A percentile compares a stretch with the other conserved stretches of the same genome.
These are phyloP conservation scores for Phoma herbarum DNA, from an alignment of 2,329 filamentous ascomycete species.

Conservation along the genomic window DNA sequence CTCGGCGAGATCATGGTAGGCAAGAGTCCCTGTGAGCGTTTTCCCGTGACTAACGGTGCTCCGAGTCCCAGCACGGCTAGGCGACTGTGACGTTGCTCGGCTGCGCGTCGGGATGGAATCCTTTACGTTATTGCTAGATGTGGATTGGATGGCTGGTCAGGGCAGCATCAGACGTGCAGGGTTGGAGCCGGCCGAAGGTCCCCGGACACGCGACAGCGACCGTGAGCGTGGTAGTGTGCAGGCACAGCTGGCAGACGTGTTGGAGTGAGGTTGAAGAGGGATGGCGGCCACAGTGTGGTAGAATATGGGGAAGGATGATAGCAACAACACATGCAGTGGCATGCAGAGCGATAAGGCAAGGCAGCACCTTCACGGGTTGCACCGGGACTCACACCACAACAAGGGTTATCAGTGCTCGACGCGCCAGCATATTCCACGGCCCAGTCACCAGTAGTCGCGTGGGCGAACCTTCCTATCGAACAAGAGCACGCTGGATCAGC, in stretches of 20 bases:
- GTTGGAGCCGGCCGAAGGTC: slow-evolving; percentile 34
- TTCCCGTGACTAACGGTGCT: slow-evolving; percentile 39
- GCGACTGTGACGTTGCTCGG: slow-evolving; percentile 42
- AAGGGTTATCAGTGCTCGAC: slow-evolving; percentile 31
- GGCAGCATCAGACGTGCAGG: slow-evolving; percentile 43
- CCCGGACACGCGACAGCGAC: slow-evolving; percentile 27
- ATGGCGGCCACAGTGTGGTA: slow-evolving; percentile 1
- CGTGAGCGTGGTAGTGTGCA: slow-evolving; percentile 9
- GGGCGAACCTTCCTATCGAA: slow-evolving; percentile 27
- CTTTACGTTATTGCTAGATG: slow-evolving; percentile 50
- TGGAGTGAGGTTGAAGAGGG: slow-evolving; percentile 9
- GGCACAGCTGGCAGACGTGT: slow-evolving; percentile 1
- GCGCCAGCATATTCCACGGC: slow-evolving; percentile 19
- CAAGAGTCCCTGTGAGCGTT: slow-evolving; percentile 34
- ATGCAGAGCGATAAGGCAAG: slow-evolving; percentile 23
- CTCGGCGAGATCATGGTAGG: slow-evolving; percentile 57
- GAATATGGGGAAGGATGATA: neutral
- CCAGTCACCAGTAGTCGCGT: slow-evolving; percentile 30
- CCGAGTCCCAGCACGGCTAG: slow-evolving; percentile 27
- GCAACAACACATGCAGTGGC: slow-evolving; percentile 1
- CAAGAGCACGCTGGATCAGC: slow-evolving; percentile 25
- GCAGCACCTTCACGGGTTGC: slow-evolving; percentile 16
- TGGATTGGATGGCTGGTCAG: slow-evolving; percentile 44
- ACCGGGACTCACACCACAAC: slow-evolving; percentile 12
- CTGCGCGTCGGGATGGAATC: slow-evolving; percentile 27